These are phyloP conservation scores for Phytophthora uliginosa DNA, from an alignment of 352 stramenopile species.

Conservation along the genomic window DNA sequence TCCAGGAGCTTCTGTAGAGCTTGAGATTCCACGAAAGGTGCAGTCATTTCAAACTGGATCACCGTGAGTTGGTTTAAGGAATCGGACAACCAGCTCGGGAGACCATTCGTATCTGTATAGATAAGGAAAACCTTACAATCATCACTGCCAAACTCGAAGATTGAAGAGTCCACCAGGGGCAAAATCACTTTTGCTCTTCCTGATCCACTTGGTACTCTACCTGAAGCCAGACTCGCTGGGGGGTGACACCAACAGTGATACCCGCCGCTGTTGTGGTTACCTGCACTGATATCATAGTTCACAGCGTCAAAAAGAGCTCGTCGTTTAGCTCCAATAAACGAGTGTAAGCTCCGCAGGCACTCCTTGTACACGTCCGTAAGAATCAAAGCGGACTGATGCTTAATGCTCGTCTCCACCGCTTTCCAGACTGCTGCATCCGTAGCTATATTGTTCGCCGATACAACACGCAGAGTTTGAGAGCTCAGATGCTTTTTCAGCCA, in stretches of 20 bases:
- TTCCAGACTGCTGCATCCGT: conserved; percentile 47
- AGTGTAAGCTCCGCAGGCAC: conserved; percentile 35
- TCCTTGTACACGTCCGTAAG: conserved; percentile 51
- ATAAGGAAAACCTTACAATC: conserved; percentile 59
- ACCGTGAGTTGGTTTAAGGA: conserved; percentile 56
- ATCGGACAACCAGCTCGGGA: conserved; percentile 50
- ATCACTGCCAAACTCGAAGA: conserved; percentile 57
- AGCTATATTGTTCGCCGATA: conserved; percentile 20
- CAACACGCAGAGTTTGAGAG: conserved; percentile 5
- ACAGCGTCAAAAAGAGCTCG: conserved; percentile 53
- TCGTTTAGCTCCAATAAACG: conserved; percentile 58
- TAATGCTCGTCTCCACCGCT: conserved; percentile 45
- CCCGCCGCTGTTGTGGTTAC: conserved; percentile 2
- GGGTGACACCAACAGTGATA: conserved; percentile 59
- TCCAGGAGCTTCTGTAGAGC: conserved; percentile 46
- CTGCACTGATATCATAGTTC: conserved; percentile 52
- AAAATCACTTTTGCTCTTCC: background rate
- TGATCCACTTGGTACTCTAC: background rate
- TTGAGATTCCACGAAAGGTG: conserved; percentile 42
- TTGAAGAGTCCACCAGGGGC: background rate
- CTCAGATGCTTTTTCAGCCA: conserved; percentile 63
- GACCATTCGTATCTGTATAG: conserved; percentile 40
- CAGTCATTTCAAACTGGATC: conserved; percentile 58
- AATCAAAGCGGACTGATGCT: conserved; percentile 52
- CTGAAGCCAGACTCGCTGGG: background rate